Evolutionary conservation across 2,329 filamentous ascomycete species (phyloP), one percentile per base, ranked within the genome.

Genomic region (Penicillium sp.): DNA sequence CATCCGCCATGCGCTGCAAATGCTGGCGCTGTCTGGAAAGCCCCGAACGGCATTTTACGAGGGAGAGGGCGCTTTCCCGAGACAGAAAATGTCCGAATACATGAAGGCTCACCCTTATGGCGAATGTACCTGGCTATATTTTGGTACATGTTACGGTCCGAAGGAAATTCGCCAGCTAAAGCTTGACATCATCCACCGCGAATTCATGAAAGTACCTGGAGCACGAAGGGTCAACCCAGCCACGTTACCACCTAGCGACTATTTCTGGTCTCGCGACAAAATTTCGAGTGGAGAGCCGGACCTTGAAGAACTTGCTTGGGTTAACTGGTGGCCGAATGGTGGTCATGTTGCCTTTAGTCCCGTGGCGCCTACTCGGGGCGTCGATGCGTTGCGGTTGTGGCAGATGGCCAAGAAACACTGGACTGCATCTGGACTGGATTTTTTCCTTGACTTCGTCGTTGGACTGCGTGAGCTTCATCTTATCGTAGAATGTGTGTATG

Each of bases 291-390:
- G 58, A 4, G 42, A 52, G 4, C 60, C 60, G 0, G 57, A 59
- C n/a, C 51, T 62, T 16, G 57, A 62, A 30, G 60, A 62, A 26
- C 49, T 62, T 14, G 52, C 53, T 19, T 62, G 60, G 60, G 51
- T 62, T 1, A 60, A 62, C 25, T 62, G 60, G 60, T 53, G 57
- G 7, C 57, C 60, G 7, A 62, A 62, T 28, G 60, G 60, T n/a
- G 60, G 53, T 11, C 60, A 62, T 35, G n/a, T 57, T 26, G 57
- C 57, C 6, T 62, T 62, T 22, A 59, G 57, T n/a, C 60, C 60
- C 16, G 57, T 62, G 6, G 56, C 57, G 2, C 57, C 57, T 2
- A 54, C 59, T 11, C 53, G 57, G 11, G 60, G 60, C 6, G 19
- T 25, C 6, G 60, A 62, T 49, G 60, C 57, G n/a, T 57, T 43